Evolutionary conservation across 2,329 filamentous ascomycete genomes (phyloP).

Genomic region (Didymella sp.): DNA sequence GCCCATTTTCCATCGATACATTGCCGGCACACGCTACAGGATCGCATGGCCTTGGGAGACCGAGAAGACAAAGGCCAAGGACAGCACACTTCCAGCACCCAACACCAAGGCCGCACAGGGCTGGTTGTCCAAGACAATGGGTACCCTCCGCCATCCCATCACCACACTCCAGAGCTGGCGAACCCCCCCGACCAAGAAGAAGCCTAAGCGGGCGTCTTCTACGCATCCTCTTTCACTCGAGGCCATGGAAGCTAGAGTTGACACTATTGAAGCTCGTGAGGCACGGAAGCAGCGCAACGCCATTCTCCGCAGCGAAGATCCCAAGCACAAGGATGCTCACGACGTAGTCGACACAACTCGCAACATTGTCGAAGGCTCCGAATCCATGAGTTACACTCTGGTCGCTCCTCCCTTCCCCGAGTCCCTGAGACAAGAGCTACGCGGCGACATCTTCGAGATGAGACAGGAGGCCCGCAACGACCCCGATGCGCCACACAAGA

Average conservation of each 20-base stretch:
- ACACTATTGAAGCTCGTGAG: constrained; percentile 23
- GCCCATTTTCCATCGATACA: constrained; percentile 45
- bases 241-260: constrained; percentile 21
- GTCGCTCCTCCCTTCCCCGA: constrained; percentile 78
- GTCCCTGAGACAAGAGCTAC: constrained; percentile 80
- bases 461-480: constrained; percentile 68
- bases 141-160: constrained; percentile 30
- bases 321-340: constrained; percentile 21
- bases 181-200: constrained; percentile 16
- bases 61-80: constrained; percentile 11
- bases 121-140: constrained; percentile 23
- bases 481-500: constrained; percentile 32
- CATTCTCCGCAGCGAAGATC: constrained; percentile 22
- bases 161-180: constrained; percentile 26
- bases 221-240: constrained; percentile 14
- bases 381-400: constrained; percentile 72
- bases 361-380: constrained; percentile 70
- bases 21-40: constrained; percentile 42
- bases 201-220: constrained; percentile 3
- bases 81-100: constrained; percentile 13
- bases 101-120: constrained; percentile 20
- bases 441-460: constrained; percentile 68
- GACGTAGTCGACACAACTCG: constrained; percentile 74
- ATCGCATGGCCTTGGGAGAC: constrained; percentile 46
- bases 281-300: constrained; percentile 16